phyloP scores from a whole-genome alignment of 805 yeast species.

The Saccharomycopsis microspora region DNA sequence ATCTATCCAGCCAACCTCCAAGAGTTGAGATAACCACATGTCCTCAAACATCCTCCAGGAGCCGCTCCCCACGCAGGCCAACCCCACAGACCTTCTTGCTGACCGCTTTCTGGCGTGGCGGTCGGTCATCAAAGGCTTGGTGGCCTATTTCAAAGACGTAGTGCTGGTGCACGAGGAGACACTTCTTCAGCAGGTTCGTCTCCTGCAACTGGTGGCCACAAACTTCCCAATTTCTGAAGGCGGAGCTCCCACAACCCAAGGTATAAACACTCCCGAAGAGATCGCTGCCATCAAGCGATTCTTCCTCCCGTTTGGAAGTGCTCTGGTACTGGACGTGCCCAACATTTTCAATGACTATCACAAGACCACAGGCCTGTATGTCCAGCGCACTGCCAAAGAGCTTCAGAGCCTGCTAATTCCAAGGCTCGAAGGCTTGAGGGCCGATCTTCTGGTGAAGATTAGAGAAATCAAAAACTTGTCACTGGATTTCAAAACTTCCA shows the following conservation, averaged over 20 bases:
- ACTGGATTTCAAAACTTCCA: conserved; percentile 74
- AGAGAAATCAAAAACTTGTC: conserved; percentile 76
- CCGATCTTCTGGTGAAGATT: conserved; percentile 74
- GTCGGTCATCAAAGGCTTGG: conserved; percentile 58
- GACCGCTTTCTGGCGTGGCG: conserved; percentile 83
- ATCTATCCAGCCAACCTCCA: neutral
- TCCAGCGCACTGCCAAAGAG: conserved; percentile 48
- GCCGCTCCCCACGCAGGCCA: conserved; percentile 45
- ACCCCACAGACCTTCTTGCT: conserved; percentile 84
- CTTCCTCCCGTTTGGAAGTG: conserved; percentile 47
- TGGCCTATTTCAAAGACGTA: conserved; percentile 66
- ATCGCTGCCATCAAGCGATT: conserved; percentile 26
- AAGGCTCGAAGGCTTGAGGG: conserved; percentile 45
- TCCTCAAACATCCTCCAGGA: conserved; percentile 32
- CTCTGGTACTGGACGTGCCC: conserved; percentile 49
- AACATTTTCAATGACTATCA: conserved; percentile 43
- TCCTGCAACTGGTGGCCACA: conserved; percentile 59
- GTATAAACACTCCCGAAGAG: conserved; percentile 23
- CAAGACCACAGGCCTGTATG: conserved; percentile 44
- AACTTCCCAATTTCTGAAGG: conserved; percentile 29
- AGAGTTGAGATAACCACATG: neutral
- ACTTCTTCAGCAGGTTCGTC: conserved; percentile 67
- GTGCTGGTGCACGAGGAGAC: conserved; percentile 84
- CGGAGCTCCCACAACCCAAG: conserved; percentile 12
- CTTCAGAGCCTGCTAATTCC: conserved; percentile 52